A percentile compares a stretch with the other conserved stretches of the same genome.
phyloP scores from a whole-genome alignment of 305 asterid genomes.

The Vinca major region DNA sequence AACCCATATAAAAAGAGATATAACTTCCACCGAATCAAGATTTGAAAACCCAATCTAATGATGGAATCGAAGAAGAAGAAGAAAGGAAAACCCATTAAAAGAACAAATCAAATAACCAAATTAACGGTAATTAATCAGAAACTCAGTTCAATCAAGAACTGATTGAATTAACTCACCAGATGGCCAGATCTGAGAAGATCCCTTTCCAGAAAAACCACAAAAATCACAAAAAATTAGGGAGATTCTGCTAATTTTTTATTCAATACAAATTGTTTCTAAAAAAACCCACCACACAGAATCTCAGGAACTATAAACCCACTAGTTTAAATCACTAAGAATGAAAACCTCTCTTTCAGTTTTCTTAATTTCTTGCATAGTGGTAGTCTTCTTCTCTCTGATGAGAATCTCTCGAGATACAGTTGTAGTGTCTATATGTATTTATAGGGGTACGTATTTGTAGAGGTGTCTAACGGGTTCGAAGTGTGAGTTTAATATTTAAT shows the following conservation, averaged over 20 bases:
- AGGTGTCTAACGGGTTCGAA: too few relatives aligned
- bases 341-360: too few relatives aligned
- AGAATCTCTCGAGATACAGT: neutral
- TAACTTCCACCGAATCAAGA: neutral
- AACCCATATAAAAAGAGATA: neutral
- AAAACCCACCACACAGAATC: too few relatives aligned
- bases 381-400: neutral
- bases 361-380: constrained; percentile 4
- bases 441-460: too few relatives aligned
- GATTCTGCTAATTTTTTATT: too few relatives aligned
- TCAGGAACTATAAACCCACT: too few relatives aligned
- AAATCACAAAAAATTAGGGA: constrained; percentile 5
- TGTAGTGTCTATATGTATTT: too few relatives aligned
- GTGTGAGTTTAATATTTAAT: too few relatives aligned
- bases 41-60: constrained; percentile 11
- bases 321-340: too few relatives aligned
- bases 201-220: neutral
- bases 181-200: constrained; percentile 45
- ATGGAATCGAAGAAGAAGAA: neutral
- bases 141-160: constrained; percentile 6
- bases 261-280: too few relatives aligned
- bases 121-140: neutral
- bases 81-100: neutral
- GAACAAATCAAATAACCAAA: neutral
- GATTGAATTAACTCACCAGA: constrained; percentile 41